Evolutionary conservation across 768 basidiomycete species (phyloP), one percentile per base, ranked within the genome.

Genomic region (Sporobolomyces phaffii): DNA sequence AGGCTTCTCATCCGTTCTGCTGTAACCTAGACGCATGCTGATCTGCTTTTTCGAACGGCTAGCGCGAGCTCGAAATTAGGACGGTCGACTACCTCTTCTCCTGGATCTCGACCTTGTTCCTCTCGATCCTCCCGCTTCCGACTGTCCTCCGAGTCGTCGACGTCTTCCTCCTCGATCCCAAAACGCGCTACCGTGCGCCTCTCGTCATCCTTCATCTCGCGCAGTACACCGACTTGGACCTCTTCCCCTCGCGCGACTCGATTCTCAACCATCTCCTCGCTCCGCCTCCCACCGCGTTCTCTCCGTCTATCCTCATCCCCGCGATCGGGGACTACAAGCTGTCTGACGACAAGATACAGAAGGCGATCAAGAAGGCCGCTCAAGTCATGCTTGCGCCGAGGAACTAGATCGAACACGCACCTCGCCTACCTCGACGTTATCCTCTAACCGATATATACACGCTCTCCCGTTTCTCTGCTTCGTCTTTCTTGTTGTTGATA

Each of bases 181-280:
- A 58, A 20, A 60, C 41, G 20, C 62, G 51, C 13, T 49, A 62
- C 28, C 62, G 62, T 15, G 50, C 61, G 22, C 58, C 69, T 2
- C 61, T 71, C 51, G 65, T 65, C 9, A 54, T 71, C 31, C 65
- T 71, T 31, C 51, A 47, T 36, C 64, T 70, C 45, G 45, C 68
- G 24, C 52, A 52, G 38, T 49, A 51, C 34, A 40, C 38, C 43
- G 60, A 47, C 38, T 5, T 31, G 31, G 15, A 33, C 45, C 14
- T 15, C 5, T 69, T 48, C 43, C 63, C 59, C 7, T 45, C 63
- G 5, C 59, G 63, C 31, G 63, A 61, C 20, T 48, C 59, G 5
- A 50, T 52, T 31, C 60, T 64, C 15, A 61, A 69, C 18, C 29
- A 58, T 49, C 63, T 69, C 31, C 60, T 60, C 34, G 48, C 53